Evolutionary conservation across 352 stramenopile genomes (phyloP).

Genomic region (Globisporangium spiculum): DNA sequence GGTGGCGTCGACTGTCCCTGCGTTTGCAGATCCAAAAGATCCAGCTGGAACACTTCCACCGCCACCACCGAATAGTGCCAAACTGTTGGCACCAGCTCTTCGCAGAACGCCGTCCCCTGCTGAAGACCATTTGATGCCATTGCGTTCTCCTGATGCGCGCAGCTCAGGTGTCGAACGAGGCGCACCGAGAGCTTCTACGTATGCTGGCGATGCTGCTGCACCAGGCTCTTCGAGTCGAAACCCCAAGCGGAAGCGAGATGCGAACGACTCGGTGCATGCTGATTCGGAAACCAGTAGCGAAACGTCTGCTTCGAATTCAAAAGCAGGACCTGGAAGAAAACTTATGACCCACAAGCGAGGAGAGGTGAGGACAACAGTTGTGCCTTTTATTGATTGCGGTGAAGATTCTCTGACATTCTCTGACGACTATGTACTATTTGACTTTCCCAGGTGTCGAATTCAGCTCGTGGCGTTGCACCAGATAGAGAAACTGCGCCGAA

Average conservation of each 20-base stretch:
- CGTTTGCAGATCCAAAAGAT: conserved; percentile 14
- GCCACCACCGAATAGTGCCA: background rate
- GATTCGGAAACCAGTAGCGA: conserved; percentile 19
- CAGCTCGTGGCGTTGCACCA: background rate
- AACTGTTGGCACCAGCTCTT: background rate
- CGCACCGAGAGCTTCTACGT: background rate
- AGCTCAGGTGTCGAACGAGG: background rate
- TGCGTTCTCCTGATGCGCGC: background rate
- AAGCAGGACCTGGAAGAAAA: background rate
- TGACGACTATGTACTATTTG: background rate
- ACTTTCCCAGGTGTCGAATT: background rate
- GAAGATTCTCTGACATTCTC: background rate
- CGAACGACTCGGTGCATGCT: background rate
- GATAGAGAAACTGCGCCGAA: conserved; percentile 17
- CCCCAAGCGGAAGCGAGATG: conserved; percentile 33
- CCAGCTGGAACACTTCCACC: background rate
- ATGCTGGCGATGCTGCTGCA: background rate
- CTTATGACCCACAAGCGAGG: background rate
- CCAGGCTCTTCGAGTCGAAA: background rate
- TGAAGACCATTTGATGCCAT: background rate
- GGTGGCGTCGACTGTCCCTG: conserved; percentile 9
- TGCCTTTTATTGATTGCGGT: background rate
- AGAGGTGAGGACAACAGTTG: background rate
- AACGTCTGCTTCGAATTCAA: conserved; percentile 4
- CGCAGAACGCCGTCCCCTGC: background rate